Percentiles rank a stretch among this genome's conserved stretches.
Evolutionary conservation across 257 asterid species (phyloP).

Genomic region (Ilex asprella): DNA sequence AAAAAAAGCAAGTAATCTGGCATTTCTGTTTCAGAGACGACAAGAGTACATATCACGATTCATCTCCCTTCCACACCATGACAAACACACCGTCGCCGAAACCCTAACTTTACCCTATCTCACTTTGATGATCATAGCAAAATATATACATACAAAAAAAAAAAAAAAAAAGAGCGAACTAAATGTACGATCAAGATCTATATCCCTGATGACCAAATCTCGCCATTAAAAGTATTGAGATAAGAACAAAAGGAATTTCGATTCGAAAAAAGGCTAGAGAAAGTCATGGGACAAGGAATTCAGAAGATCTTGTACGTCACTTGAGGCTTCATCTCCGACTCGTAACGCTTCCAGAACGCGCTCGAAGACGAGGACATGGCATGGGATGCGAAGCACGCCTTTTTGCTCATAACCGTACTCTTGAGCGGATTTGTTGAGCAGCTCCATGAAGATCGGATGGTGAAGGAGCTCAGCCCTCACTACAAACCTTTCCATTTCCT

Average conservation of each 20-base stretch:
- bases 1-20: slow-evolving; percentile 1
- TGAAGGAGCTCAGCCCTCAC: slow-evolving; percentile 75
- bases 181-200: background rate
- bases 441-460: slow-evolving; percentile 66
- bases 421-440: slow-evolving; percentile 64
- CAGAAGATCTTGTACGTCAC: slow-evolving; percentile 49
- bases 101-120: slow-evolving; percentile 20
- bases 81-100: slow-evolving; percentile 25
- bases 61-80: slow-evolving; percentile 13
- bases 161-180: slow-evolving; percentile 4
- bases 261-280: background rate
- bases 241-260: background rate
- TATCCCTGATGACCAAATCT: background rate
- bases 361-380: slow-evolving; percentile 70
- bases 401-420: slow-evolving; percentile 83
- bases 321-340: slow-evolving; percentile 24
- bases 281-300: slow-evolving; percentile 30
- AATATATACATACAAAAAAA: slow-evolving; percentile 32
- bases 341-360: slow-evolving; percentile 76
- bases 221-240: background rate
- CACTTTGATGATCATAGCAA: slow-evolving; percentile 18
- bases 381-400: slow-evolving; percentile 83
- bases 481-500: slow-evolving; percentile 83
- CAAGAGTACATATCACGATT: background rate
- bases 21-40: slow-evolving; percentile 6